Conservation (phyloP, 2,329 filamentous ascomycete genomes). For the Seiridium unicorne region DNA sequence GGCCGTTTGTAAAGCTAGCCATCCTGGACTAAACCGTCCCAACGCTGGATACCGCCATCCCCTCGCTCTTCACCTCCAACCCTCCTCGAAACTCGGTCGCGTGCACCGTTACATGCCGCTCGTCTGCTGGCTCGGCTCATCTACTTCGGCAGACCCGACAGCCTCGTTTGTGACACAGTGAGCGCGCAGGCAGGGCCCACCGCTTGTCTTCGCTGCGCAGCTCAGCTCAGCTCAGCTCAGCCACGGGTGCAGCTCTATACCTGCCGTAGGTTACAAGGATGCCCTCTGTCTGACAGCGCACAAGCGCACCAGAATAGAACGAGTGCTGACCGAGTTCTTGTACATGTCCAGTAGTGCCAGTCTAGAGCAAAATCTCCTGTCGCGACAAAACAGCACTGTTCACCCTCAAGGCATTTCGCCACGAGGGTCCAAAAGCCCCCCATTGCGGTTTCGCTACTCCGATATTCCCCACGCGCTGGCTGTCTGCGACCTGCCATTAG, state of each 20-base stretch:
- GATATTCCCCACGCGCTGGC: too few species aligned
- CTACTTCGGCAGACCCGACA: neutral
- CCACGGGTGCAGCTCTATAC: neutral
- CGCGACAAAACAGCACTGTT: too few species aligned
- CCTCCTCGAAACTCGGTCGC: slow-evolving; percentile 2
- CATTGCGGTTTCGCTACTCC: too few species aligned
- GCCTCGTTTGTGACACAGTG: neutral
- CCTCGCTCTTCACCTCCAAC: slow-evolving; percentile 1
- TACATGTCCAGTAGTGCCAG: neutral
- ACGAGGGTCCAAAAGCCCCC: too few species aligned
- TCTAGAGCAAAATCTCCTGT: neutral
- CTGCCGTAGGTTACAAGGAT: neutral
- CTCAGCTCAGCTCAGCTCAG: neutral
- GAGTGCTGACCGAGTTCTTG: neutral
- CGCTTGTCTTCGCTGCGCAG: neutral
- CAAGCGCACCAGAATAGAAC: neutral
- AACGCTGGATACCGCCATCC: neutral
- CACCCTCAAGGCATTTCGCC: too few species aligned
- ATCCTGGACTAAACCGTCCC: neutral
- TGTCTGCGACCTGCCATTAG: too few species aligned
- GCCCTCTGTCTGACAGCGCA: neutral
- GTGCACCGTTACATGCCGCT: slow-evolving; percentile 11
- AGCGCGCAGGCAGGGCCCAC: slow-evolving; percentile 1
- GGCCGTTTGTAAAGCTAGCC: neutral
- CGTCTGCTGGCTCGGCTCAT: slow-evolving; percentile 7